A percentile compares a stretch with the other conserved stretches of the same genome.
Evolutionary conservation across 352 stramenopile genomes (phyloP).

Genomic region (Phytophthora macrochlamydospora): DNA sequence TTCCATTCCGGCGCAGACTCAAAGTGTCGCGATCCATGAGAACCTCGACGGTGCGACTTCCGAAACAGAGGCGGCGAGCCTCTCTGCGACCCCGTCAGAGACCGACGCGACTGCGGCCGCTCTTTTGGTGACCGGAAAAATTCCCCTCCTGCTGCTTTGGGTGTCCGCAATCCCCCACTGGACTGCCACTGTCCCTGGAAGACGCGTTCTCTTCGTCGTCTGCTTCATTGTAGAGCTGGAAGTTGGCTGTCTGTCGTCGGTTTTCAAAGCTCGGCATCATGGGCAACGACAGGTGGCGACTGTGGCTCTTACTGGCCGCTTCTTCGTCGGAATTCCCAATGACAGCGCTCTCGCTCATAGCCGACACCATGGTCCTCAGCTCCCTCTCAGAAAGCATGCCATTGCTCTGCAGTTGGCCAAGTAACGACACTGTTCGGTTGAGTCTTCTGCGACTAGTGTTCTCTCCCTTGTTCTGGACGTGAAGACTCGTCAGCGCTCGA

Average conservation of each 20-base stretch:
- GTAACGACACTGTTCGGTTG: slow-evolving; percentile 19
- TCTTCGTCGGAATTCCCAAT: slow-evolving; percentile 4
- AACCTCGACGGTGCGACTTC: slow-evolving; percentile 32
- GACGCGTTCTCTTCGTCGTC: slow-evolving; percentile 30
- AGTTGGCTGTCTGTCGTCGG: slow-evolving; percentile 21
- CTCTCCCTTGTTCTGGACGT: neutral
- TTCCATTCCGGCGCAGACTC: slow-evolving; percentile 76
- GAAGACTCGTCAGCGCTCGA: slow-evolving; percentile 10
- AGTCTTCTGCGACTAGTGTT: neutral
- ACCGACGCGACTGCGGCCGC: slow-evolving; percentile 8
- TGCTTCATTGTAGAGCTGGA: slow-evolving; percentile 23
- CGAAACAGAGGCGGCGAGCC: slow-evolving; percentile 28
- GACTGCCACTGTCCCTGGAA: slow-evolving; percentile 28
- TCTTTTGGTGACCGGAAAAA: slow-evolving; percentile 31
- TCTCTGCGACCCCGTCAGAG: slow-evolving; percentile 23
- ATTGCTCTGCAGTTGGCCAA: slow-evolving; percentile 20
- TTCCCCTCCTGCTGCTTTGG: slow-evolving; percentile 9
- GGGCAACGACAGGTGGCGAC: slow-evolving; percentile 59
- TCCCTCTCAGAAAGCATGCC: slow-evolving; percentile 23
- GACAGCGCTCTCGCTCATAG: slow-evolving; percentile 24
- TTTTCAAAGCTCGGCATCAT: slow-evolving; percentile 61
- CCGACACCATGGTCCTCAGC: slow-evolving; percentile 35
- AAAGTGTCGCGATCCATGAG: slow-evolving; percentile 35
- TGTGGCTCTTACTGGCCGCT: slow-evolving; percentile 15
- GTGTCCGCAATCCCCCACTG: slow-evolving; percentile 9